Percentiles rank a stretch among this genome's conserved stretches.
Conservation (phyloP, 371 early-diverging fungal genomes). For the Apophysomyces sp. region DNA sequence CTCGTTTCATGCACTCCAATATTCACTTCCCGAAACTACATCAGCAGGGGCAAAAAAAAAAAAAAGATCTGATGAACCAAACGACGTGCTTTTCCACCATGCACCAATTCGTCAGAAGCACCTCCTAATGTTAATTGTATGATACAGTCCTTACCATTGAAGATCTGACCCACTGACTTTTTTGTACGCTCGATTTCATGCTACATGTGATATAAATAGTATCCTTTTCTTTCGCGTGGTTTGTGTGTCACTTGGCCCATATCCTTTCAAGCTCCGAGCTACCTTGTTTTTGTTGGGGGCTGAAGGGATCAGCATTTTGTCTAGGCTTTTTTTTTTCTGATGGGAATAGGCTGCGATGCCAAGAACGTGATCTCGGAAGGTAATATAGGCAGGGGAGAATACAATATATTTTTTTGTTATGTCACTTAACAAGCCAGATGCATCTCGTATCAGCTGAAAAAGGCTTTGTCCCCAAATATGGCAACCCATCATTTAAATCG, state of each 20-base stretch:
- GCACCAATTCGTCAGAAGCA: background rate
- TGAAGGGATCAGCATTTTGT: background rate
- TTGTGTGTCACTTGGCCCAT: background rate
- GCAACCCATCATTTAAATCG: background rate
- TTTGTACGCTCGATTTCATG: background rate
- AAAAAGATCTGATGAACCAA: background rate
- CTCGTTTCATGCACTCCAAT: background rate
- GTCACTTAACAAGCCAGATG: background rate
- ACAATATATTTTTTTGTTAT: background rate
- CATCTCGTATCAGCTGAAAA: background rate
- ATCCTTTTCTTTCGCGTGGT: background rate
- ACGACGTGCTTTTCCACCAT: background rate
- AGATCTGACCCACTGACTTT: background rate
- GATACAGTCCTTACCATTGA: background rate
- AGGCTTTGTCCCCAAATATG: background rate
- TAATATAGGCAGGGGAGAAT: background rate
- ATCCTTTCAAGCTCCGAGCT: background rate
- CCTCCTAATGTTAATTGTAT: background rate
- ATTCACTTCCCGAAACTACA: background rate
- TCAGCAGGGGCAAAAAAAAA: background rate
- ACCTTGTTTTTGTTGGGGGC: background rate
- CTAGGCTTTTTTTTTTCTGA: background rate
- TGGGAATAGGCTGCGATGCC: background rate
- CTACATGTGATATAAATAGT: background rate
- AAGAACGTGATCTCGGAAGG: conserved; percentile 2